phyloP scores from a whole-genome alignment of 2,329 filamentous ascomycete genomes.

The Colletotrichum plurivorum region DNA sequence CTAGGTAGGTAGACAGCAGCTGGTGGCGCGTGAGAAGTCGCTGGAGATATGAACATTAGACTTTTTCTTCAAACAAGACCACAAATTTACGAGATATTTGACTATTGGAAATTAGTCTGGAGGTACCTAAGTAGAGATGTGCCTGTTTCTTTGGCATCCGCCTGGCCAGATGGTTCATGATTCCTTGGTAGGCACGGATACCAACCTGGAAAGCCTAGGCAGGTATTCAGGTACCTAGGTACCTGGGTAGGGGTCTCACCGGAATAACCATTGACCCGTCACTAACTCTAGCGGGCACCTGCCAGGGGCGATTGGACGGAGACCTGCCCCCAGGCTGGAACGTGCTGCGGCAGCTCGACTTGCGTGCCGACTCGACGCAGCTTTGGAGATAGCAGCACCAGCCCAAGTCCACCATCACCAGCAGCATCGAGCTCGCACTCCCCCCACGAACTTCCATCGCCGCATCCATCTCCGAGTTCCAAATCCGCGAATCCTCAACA shows the following conservation, averaged over 20 bases:
- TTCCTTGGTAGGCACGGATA: too few species aligned
- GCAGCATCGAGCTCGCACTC: constrained; percentile 31
- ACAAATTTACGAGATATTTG: too few species aligned
- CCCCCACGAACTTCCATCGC: constrained; percentile 17
- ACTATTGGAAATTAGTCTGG: too few species aligned
- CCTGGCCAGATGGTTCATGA: too few species aligned
- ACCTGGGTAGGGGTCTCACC: not conserved
- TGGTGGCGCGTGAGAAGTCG: too few species aligned
- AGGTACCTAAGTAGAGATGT: too few species aligned
- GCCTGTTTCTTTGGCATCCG: too few species aligned
- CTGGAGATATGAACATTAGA: too few species aligned
- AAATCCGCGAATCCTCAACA: constrained; percentile 46
- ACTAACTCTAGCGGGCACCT: not conserved
- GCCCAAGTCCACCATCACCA: constrained; percentile 1
- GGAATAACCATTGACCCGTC: not conserved
- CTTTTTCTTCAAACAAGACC: too few species aligned
- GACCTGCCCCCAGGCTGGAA: constrained; percentile 9
- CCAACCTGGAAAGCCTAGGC: too few species aligned
- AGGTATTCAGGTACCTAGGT: too few species aligned
- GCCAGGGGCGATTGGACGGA: not conserved
- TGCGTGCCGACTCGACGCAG: constrained; percentile 33
- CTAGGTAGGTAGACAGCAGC: too few species aligned
- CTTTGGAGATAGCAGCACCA: constrained; percentile 34
- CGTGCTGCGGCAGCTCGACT: constrained; percentile 25
- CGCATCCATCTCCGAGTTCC: constrained; percentile 10